Base-by-base conservation (phyloP, 805 yeast genomes). In the Candida nonsorbophila region DNA sequence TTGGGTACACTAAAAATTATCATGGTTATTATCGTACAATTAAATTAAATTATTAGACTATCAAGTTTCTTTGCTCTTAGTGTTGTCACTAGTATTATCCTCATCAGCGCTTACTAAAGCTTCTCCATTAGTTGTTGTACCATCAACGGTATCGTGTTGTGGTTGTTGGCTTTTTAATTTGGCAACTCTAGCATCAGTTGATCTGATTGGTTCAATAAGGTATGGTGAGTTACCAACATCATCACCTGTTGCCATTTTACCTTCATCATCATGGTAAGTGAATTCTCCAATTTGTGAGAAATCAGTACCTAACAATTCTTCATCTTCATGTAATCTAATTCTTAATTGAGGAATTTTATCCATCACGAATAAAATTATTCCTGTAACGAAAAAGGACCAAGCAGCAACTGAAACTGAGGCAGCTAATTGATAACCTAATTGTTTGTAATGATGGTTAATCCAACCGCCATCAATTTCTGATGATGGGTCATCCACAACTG, bases 201-300 rank as follows among this genome's bases (percentile, higher is more conserved):
- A 78, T 66, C 90, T 77, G 36, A 80, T 68, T 40, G 94, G 92
- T 63, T 83, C 87, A 42, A 87, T 78, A 34, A 82, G 77, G 59
- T 70, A 83, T 7, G 70, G 60, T 14, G 44, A 41, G 15, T 37
- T 37, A 15, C 36, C 44, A 18, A 22, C 29, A n/a, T 45, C 48
- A 14, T 54, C 60, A 42, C 69, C 36, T 4, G 40, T 33, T 30
- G 36, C 37, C 19, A 24, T 18, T 16, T 38, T 44, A 10, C 47
- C 70, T 33, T 69, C 72, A 24, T 77, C 79, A 41, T 79, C 85
- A 41, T 64, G 62, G 53, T 72, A 84, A 36, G 94, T 84, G 54
- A 75, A 78, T 59, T 88, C 97, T 45, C 96, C 96, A 49, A 87
- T 85, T 67, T 88, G 87, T 13, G 86, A 78, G 39, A 79, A 71